A percentile compares a stretch with the other conserved stretches of the same genome.
Evolutionary conservation across 345 rosid genomes (phyloP).

Genomic region (Rhizophora apiculata): DNA sequence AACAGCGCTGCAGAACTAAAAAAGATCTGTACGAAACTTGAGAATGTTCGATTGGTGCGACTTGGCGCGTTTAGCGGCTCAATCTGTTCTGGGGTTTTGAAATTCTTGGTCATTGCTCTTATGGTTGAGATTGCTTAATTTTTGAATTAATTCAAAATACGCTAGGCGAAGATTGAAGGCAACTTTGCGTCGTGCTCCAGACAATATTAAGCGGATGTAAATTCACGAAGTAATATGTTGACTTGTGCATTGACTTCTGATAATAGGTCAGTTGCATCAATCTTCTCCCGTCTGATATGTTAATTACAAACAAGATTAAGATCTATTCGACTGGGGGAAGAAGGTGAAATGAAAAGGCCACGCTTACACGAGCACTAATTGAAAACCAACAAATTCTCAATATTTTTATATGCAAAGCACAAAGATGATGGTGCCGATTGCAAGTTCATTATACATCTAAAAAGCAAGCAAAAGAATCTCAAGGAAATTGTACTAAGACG

Average conservation of each 20-base stretch:
- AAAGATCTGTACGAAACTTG: neutral
- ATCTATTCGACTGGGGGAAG: neutral
- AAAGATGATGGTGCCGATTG: conserved; percentile 2
- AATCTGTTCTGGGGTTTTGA: neutral
- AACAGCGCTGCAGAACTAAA: neutral
- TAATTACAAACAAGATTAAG: no score
- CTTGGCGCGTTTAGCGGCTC: neutral
- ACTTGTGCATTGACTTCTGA: no score
- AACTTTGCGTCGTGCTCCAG: no score
- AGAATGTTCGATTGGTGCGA: neutral
- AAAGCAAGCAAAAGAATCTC: conserved; percentile 1
- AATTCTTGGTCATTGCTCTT: no score
- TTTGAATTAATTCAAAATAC: neutral
- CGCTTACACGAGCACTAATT: no score
- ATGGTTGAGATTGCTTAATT: no score
- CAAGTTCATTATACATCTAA: neutral
- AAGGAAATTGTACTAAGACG: conserved; percentile 15
- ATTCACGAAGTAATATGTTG: no score
- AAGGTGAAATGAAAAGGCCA: neutral
- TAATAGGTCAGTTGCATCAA: no score
- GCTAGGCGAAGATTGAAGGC: neutral
- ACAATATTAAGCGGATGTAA: no score
- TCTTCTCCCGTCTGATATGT: no score
- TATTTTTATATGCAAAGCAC: neutral
- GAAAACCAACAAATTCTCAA: neutral